Conservation (phyloP, 192 early-diverging fungal genomes). For the Backusella psychrophila region DNA sequence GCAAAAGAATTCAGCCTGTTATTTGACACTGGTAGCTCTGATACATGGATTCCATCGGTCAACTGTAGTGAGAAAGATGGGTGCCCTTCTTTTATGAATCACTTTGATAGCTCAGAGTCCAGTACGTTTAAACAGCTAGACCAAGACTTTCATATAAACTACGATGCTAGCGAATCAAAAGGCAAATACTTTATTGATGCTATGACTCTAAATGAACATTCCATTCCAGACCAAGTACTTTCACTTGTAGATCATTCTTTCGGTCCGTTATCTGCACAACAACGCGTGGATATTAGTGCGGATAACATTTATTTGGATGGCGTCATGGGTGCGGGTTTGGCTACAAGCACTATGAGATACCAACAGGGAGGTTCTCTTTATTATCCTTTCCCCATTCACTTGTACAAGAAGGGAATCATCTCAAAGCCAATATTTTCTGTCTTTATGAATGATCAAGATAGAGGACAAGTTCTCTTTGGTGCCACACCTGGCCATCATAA, state of each 20-base stretch:
- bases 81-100: background rate
- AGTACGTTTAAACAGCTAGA: background rate
- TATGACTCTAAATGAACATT: background rate
- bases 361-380: background rate
- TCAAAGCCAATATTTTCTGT: slow-evolving; percentile 20
- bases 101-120: slow-evolving; percentile 9
- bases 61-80: slow-evolving; percentile 2
- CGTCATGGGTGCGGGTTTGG: slow-evolving; percentile 22
- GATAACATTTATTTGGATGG: slow-evolving; percentile 23
- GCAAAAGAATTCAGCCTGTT: slow-evolving; percentile 22
- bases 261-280: slow-evolving; percentile 24
- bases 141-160: slow-evolving; percentile 3
- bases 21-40: slow-evolving; percentile 34
- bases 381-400: slow-evolving; percentile 14
- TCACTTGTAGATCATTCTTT: background rate
- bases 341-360: slow-evolving; percentile 11
- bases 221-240: slow-evolving; percentile 2
- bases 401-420: slow-evolving; percentile 4
- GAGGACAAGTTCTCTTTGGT: slow-evolving; percentile 20
- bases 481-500: background rate
- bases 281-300: background rate
- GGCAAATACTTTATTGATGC: slow-evolving; percentile 21
- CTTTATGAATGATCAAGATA: background rate
- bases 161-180: slow-evolving; percentile 11
- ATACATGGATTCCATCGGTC: slow-evolving; percentile 32